Base-by-base conservation (phyloP, 768 basidiomycete genomes). In the Grammothele lineata region DNA sequence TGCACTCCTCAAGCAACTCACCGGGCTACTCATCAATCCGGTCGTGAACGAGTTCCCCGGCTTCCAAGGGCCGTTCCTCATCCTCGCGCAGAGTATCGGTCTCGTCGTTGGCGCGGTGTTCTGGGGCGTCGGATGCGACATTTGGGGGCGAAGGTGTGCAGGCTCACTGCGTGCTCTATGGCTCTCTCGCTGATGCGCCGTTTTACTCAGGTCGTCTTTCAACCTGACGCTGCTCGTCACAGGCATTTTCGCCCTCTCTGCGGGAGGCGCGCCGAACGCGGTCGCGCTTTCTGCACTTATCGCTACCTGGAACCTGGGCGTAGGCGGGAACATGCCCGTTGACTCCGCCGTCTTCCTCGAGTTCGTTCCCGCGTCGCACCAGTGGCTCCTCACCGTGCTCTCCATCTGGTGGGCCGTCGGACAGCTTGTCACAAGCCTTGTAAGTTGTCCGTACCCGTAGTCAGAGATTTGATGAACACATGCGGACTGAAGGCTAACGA, bases 401-500 rank as follows among this genome's bases (percentile, higher is more conserved):
- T 86, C 85, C 0, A 77, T 87, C 36, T 89, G 83, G 82, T 90
- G 87, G 87, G 81, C 83, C 5, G 68, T 89, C 22, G 85, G 86
- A 2, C 87, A 87, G 61, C 72, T 88, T 0, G 57, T 84, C 36
- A 81, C 76, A 12, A 75, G 72, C 53, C 54, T 76, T 45, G 74
- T 74, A 34, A n/a, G 65, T 49, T 15, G 11, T 18, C 21, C 21
- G 36, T 14, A 14, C 26, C 33, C 24, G 9, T 17, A n/a, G n/a
- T n/a, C n/a, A n/a, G n/a, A n/a, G n/a, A n/a, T n/a, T n/a, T n/a
- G n/a, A n/a, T n/a, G n/a, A n/a, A n/a, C n/a, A n/a, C n/a, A n/a
- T n/a, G n/a, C n/a, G n/a, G n/a, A n/a, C n/a, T n/a, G n/a, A n/a
- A n/a, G n/a, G n/a, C n/a, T n/a, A n/a, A n/a, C 14, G 27, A 30